Percentiles rank a stretch among this genome's conserved stretches.
Conservation (phyloP, 1,139 yeast genomes). For the Saccharomyces pastorianus region DNA sequence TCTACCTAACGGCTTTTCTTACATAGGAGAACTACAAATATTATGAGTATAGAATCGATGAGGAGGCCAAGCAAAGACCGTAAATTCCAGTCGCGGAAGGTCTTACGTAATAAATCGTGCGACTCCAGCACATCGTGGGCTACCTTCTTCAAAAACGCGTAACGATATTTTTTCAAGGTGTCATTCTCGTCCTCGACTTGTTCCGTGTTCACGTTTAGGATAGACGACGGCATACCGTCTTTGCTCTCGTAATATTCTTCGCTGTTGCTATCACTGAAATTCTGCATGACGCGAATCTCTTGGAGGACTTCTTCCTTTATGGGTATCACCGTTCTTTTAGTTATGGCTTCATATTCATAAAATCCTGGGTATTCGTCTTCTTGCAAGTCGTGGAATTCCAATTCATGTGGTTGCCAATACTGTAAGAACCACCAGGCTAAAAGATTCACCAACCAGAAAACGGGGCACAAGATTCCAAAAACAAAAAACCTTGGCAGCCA, state of each 20-base stretch:
- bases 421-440: constrained; percentile 14
- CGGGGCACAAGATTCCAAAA: constrained; percentile 22
- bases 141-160: constrained; percentile 6
- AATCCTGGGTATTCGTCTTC: constrained; percentile 21
- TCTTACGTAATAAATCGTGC: constrained; percentile 11
- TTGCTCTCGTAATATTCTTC: not conserved
- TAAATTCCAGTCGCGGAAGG: constrained; percentile 11
- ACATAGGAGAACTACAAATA: constrained; percentile 2
- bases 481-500: constrained; percentile 13
- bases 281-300: not conserved
- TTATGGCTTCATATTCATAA: constrained; percentile 11
- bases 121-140: constrained; percentile 12
- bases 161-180: constrained; percentile 1
- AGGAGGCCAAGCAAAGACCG: constrained; percentile 9
- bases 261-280: not conserved
- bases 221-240: not conserved
- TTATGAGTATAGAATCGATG: constrained; percentile 3
- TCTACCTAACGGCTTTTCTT: not conserved
- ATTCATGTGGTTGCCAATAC: constrained; percentile 12
- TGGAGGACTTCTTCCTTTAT: not conserved
- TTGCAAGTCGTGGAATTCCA: constrained; percentile 9
- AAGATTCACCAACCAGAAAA: constrained; percentile 17
- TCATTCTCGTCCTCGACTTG: not conserved
- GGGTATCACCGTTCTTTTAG: constrained; percentile 4
- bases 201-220: not conserved